These are phyloP conservation scores for Jatropha podagrica DNA, from an alignment of 441 rosid genomes.

Conservation along the genomic window DNA sequence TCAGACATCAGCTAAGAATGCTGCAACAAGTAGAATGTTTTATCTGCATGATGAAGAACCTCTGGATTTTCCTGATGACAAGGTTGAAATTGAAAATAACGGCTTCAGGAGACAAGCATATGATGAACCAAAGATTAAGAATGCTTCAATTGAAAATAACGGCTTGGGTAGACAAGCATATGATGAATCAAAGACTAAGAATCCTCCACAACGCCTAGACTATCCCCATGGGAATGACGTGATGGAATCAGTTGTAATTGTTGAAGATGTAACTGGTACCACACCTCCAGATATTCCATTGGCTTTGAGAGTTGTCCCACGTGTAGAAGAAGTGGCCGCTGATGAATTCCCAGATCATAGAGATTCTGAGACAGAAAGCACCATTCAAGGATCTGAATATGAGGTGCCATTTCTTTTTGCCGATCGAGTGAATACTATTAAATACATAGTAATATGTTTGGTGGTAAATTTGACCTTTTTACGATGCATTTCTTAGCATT, in stretches of 20 bases:
- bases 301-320: slow-evolving; percentile 44
- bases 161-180: slow-evolving; percentile 14
- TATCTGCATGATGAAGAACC: slow-evolving; percentile 33
- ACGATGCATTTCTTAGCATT: slow-evolving; percentile 39
- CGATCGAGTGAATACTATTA: not conserved
- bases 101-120: slow-evolving; percentile 15
- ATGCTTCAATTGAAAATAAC: slow-evolving; percentile 26
- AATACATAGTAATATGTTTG: not conserved
- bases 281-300: slow-evolving; percentile 38
- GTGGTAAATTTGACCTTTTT: slow-evolving; percentile 18
- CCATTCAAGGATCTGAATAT: slow-evolving; percentile 35
- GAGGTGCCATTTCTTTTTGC: slow-evolving; percentile 45
- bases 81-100: slow-evolving; percentile 27
- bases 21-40: slow-evolving; percentile 30
- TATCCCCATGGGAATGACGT: slow-evolving; percentile 27
- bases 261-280: slow-evolving; percentile 71
- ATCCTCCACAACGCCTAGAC: slow-evolving; percentile 33
- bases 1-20: slow-evolving; percentile 36
- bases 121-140: slow-evolving; percentile 25
- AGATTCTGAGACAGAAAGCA: slow-evolving; percentile 35
- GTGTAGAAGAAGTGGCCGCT: slow-evolving; percentile 41
- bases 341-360: slow-evolving; percentile 36
- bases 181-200: slow-evolving; percentile 25
- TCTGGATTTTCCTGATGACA: slow-evolving; percentile 24
- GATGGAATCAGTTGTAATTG: slow-evolving; percentile 35